Evolutionary conservation across 2,329 filamentous ascomycete species (phyloP), one percentile per base, ranked within the genome.

Genomic region (Mycosphaerella arachidis): DNA sequence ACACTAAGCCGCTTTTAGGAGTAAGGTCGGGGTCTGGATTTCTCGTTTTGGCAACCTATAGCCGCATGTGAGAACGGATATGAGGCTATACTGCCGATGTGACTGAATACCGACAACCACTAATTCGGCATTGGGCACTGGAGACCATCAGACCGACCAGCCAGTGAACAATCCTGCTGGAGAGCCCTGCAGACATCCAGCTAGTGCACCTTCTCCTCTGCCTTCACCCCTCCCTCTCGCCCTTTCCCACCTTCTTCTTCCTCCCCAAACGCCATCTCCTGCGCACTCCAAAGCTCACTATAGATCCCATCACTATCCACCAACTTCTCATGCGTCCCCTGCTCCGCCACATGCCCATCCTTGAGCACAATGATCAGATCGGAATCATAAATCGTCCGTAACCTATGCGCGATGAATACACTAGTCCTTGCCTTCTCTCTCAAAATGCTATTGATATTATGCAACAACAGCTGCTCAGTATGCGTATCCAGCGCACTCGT

Each of bases 361-460:
- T 87, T 88, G 58, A 97, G 78, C 40, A 97, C 94, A 68, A 97
- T 92, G 68, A 97, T 97, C 68, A 92, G 79, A 75, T 97, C 81
- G 43, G 90, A 90, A 70, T 97, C 94, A 70, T 90, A 96, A 66
- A 99, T 97, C 0, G 94, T 97, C 55, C 93, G 85, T 61, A 99
- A 78, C 18, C 94, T 84, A 75, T 97, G 94, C 6, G 94, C 94
- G 5, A 99, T 89, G 72, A 97, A 97, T 0, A 99, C 90, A 67
- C 92, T 97, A 0, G 94, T 97, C 58, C 92, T 84, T 3, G 81
- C 81, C 78, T 96, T 96, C 70, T 96, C 92, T 67, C 88, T 89
- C 56, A 97, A 79, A 56, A 97, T 94, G 66, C 88, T 88, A 74
- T 96, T 96, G 74, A 97, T 97, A 72, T 97, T 96, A 62, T 87